phyloP scores from a whole-genome alignment of 805 yeast species.

The Kodamaea kakaduensis region DNA sequence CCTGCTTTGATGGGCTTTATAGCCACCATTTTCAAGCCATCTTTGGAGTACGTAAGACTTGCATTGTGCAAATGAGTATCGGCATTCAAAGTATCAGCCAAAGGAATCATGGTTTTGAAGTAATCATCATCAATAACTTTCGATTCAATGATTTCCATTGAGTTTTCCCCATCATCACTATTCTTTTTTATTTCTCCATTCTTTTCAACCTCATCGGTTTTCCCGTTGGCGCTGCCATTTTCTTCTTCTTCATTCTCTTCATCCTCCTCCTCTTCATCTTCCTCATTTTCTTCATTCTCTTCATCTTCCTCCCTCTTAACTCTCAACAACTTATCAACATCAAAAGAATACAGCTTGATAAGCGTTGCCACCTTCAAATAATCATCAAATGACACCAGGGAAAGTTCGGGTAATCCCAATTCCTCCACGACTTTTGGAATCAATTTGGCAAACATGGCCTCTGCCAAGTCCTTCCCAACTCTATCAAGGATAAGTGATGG shows the following conservation, averaged over 20 bases:
- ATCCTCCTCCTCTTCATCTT: conserved; percentile 24
- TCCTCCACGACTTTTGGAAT: conserved; percentile 35
- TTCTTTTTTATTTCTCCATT: conserved; percentile 4
- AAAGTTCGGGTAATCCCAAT: conserved; percentile 30
- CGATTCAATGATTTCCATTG: conserved; percentile 5
- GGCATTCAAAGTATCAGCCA: conserved; percentile 88
- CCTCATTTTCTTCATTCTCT: conserved; percentile 27
- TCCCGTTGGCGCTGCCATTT: neutral
- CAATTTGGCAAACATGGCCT: conserved; percentile 49
- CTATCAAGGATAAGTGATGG: conserved; percentile 72
- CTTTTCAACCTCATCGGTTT: conserved; percentile 2
- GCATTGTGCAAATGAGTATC: conserved; percentile 79
- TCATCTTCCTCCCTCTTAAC: conserved; percentile 17
- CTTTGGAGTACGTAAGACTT: conserved; percentile 49
- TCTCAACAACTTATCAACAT: conserved; percentile 38
- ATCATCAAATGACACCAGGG: conserved; percentile 41
- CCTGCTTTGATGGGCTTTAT: conserved; percentile 55
- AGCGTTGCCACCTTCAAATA: conserved; percentile 74
- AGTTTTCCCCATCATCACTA: neutral
- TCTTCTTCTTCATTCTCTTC: conserved; percentile 7
- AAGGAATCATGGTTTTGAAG: conserved; percentile 83
- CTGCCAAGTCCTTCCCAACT: conserved; percentile 68
- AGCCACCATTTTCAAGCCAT: conserved; percentile 65
- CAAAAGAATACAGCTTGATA: conserved; percentile 89
- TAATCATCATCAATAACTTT: conserved; percentile 28